These are phyloP conservation scores for Metschnikowia reukaufii DNA, from an alignment of 805 yeast genomes.

Conservation along the genomic window DNA sequence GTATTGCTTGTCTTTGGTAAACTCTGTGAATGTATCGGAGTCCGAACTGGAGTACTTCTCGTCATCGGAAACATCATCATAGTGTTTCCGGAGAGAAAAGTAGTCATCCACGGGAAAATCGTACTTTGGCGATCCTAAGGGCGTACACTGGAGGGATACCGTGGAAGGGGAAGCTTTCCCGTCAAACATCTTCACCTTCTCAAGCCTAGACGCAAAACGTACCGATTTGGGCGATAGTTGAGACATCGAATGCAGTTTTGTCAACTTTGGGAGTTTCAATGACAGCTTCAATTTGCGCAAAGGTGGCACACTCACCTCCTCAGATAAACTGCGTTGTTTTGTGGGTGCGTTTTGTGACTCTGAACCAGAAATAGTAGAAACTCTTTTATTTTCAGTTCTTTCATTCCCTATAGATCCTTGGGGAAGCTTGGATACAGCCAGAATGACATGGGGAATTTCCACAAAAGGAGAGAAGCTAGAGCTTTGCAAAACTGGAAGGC, in stretches of 20 bases:
- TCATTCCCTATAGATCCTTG: background rate
- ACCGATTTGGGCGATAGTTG: conserved; percentile 48
- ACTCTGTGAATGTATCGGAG: conserved; percentile 16
- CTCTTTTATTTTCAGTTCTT: too few relatives aligned
- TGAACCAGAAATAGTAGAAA: background rate
- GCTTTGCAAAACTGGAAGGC: background rate
- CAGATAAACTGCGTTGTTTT: conserved; percentile 2
- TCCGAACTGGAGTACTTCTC: conserved; percentile 20
- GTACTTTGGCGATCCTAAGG: conserved; percentile 36
- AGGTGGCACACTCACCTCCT: conserved; percentile 11
- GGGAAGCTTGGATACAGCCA: background rate
- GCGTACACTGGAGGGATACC: conserved; percentile 59
- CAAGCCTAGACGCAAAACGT: conserved; percentile 60
- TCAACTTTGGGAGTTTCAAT: conserved; percentile 23
- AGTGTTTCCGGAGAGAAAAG: conserved; percentile 25
- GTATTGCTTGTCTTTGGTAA: conserved; percentile 20
- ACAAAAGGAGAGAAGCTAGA: background rate
- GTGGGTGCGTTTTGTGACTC: background rate
- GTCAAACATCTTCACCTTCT: conserved; percentile 64
- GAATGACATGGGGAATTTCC: conserved; percentile 3
- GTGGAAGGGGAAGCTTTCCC: conserved; percentile 60
- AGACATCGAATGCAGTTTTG: conserved; percentile 29
- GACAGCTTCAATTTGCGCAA: conserved; percentile 24
- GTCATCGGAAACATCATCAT: conserved; percentile 24
- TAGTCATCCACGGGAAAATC: conserved; percentile 22